Evolutionary conservation across 2,329 filamentous ascomycete genomes (phyloP), one percentile per base, ranked within the genome.

Genomic region (Ophiosphaerella herpotricha): DNA sequence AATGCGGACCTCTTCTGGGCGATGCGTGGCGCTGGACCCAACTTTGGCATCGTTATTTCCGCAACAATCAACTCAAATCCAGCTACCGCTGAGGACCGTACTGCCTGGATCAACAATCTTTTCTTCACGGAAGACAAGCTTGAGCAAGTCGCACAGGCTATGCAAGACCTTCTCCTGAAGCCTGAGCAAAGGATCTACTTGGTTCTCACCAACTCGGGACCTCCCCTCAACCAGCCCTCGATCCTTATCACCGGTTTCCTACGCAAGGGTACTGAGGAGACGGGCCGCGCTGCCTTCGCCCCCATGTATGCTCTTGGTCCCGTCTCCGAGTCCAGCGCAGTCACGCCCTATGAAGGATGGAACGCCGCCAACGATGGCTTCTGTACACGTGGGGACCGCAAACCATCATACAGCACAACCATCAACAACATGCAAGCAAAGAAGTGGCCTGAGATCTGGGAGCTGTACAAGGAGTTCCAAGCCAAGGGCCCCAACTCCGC

Each of bases 361-460:
- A 78, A 78, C 56, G 61, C 63, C 4, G 74, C 60, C 5, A 70
- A 66, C 38, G 71, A 74, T 44, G 50, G 53, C 4, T 75, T 75
- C 57, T 78, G 75, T 56, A 43, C 45, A 2, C 60, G 61, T 2
- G 74, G 71, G 7, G 73, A 59, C 1, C 72, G 74, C 39, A 78
- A 78, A 55, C 75, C 75, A 1, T 64, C 72, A 5, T 76, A 68
- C 53, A 67, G 63, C 44, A 67, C 67, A 1, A 67, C 64, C 5
- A 59, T 77, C 38, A 63, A 61, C 7, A 61, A 51, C 14, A 67
- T 78, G 68, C 59, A 67, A 29, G 59, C 74, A 0, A 33, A 59
- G 1, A 68, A 66, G n/a, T 78, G 75, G 74, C 68, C 66, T 5
- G 52, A 66, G 21, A 62, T 76, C 29, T 78, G 73, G 72, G 60